Percentiles rank a stretch among this genome's conserved stretches.
These are phyloP conservation scores for Lichtheimia ornata DNA, from an alignment of 371 early-diverging fungal genomes.

Conservation along the genomic window DNA sequence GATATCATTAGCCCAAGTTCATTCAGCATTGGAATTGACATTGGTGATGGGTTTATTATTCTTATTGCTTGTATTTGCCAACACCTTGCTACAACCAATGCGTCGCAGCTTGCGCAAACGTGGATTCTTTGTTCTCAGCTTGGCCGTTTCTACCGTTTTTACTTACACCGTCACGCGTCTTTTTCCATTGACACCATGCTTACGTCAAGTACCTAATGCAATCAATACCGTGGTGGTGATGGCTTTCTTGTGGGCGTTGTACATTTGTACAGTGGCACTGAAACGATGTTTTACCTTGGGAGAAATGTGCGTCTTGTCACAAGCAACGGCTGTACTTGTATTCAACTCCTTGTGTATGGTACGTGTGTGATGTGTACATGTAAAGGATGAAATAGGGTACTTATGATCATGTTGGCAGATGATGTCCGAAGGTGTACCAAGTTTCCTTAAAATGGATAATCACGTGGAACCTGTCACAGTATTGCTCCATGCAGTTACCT, in stretches of 20 bases:
- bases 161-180: constrained; percentile 30
- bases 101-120: constrained; percentile 38
- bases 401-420: constrained; percentile 16
- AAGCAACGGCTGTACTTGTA: constrained; percentile 53
- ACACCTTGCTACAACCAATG: constrained; percentile 33
- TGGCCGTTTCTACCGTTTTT: constrained; percentile 31
- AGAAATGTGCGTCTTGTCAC: constrained; percentile 67
- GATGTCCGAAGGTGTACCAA: constrained; percentile 27
- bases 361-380: neutral
- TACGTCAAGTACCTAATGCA: constrained; percentile 24
- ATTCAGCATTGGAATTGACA: constrained; percentile 33
- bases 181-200: constrained; percentile 20
- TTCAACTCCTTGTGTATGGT: constrained; percentile 23
- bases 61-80: constrained; percentile 26
- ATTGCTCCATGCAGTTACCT: constrained; percentile 51
- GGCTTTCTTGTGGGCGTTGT: constrained; percentile 45
- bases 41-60: constrained; percentile 36
- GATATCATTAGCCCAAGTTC: constrained; percentile 21
- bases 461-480: constrained; percentile 35
- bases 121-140: constrained; percentile 39
- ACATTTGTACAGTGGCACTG: constrained; percentile 41
- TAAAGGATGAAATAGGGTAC: neutral
- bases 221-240: constrained; percentile 32
- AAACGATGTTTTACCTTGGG: constrained; percentile 68
- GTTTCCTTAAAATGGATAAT: constrained; percentile 19